phyloP scores from a whole-genome alignment of 2,329 filamentous ascomycete species.

The Thermomyces lanuginosus region DNA sequence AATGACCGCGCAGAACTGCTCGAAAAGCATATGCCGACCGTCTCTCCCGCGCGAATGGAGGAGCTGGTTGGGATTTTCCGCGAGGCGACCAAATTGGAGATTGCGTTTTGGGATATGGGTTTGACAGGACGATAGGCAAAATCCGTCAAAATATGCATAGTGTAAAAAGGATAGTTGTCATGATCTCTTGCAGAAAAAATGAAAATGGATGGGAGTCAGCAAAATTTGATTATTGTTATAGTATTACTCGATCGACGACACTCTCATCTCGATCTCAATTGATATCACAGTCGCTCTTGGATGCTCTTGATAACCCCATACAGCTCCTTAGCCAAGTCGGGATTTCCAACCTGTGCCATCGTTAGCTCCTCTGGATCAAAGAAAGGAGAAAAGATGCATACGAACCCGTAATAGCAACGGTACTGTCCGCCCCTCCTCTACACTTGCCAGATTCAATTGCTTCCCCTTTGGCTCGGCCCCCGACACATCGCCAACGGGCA shows the following conservation, averaged over 20 bases:
- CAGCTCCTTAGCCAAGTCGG: slow-evolving; percentile 31
- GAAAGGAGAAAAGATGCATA: slow-evolving; percentile 6
- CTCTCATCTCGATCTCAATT: not conserved
- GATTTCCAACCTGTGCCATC: slow-evolving; percentile 22
- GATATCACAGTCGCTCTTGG: slow-evolving; percentile 21
- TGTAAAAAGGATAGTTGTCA: slow-evolving; percentile 1
- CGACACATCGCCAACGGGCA: slow-evolving; percentile 54
- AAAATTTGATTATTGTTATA: slow-evolving; percentile 1
- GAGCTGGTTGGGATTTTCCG: slow-evolving; percentile 73
- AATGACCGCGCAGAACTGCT: slow-evolving; percentile 42
- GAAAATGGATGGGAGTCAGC: too few species aligned
- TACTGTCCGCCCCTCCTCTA: slow-evolving; percentile 37
- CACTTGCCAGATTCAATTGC: slow-evolving; percentile 47
- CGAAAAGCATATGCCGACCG: slow-evolving; percentile 55
- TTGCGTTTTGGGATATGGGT: slow-evolving; percentile 60
- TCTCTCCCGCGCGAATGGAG: slow-evolving; percentile 61
- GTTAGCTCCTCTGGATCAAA: slow-evolving; percentile 1
- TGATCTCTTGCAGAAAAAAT: not conserved
- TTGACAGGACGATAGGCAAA: slow-evolving; percentile 16
- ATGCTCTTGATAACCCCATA: slow-evolving; percentile 29
- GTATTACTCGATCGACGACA: not conserved
- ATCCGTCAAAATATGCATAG: too few species aligned
- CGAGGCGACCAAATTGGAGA: slow-evolving; percentile 67
- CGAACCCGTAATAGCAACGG: slow-evolving; percentile 42
- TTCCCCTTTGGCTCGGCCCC: slow-evolving; percentile 53